A percentile compares a stretch with the other conserved stretches of the same genome.
Evolutionary conservation across 2,329 filamentous ascomycete species (phyloP).

Genomic region (Aspergillus neoniger): DNA sequence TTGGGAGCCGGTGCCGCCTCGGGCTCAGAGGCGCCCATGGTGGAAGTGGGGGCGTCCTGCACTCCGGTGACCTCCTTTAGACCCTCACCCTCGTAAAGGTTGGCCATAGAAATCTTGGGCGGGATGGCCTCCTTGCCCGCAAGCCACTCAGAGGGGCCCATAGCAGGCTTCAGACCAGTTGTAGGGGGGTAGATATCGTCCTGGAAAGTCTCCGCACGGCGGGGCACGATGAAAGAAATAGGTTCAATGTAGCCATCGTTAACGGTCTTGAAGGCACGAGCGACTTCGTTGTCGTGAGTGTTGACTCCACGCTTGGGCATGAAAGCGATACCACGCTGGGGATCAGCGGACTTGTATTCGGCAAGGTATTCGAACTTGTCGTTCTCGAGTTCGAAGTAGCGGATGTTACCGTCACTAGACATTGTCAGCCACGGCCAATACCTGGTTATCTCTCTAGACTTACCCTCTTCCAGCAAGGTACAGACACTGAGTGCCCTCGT

Average conservation of each 20-base stretch:
- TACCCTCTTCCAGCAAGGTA: constrained; percentile 97
- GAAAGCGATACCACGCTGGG: constrained; percentile 92
- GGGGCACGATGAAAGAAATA: constrained; percentile 94
- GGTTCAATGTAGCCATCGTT: constrained; percentile 94
- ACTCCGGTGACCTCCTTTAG: constrained; percentile 69
- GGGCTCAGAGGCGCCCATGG: constrained; percentile 49
- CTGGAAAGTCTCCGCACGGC: constrained; percentile 92
- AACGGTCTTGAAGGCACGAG: constrained; percentile 95
- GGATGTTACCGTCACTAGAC: constrained; percentile 89
- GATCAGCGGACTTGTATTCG: constrained; percentile 95
- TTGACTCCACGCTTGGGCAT: constrained; percentile 94
- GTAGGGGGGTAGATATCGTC: constrained; percentile 95
- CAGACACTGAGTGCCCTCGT: constrained; percentile 90
- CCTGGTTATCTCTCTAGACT: constrained; percentile 34
- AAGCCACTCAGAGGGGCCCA: constrained; percentile 81
- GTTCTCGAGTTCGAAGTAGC: constrained; percentile 97
- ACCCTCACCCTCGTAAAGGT: constrained; percentile 80
- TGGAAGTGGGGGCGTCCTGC: constrained; percentile 38
- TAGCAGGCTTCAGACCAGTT: constrained; percentile 74
- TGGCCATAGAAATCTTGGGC: constrained; percentile 90
- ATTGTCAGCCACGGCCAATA: constrained; percentile 15
- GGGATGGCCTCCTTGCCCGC: constrained; percentile 80
- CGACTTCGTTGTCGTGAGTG: constrained; percentile 94
- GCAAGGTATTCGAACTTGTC: constrained; percentile 98
- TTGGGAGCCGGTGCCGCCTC: constrained; percentile 53